These are phyloP conservation scores for Colletotrichum chlorophyti DNA, from an alignment of 2,329 filamentous ascomycete species.

Conservation along the genomic window DNA sequence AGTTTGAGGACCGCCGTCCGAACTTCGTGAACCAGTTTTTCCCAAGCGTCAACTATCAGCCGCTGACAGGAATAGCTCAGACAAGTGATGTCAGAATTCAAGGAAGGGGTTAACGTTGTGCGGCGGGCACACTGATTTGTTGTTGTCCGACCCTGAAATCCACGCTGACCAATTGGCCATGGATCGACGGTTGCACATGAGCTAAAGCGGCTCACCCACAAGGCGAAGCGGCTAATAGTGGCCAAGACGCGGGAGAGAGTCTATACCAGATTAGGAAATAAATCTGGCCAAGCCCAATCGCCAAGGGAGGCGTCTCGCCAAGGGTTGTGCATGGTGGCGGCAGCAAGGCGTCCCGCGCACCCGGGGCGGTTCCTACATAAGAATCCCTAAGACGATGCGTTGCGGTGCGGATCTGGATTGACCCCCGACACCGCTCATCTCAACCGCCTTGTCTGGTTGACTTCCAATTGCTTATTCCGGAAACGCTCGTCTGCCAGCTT, in stretches of 20 bases:
- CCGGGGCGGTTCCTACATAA: not conserved
- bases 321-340: not conserved
- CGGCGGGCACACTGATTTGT: conserved; percentile 3
- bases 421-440: not conserved
- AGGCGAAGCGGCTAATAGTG: conserved; percentile 8
- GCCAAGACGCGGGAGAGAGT: not conserved
- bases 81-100: not conserved
- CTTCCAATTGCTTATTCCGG: conserved; percentile 17
- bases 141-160: not conserved
- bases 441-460: not conserved
- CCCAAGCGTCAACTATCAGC: no score
- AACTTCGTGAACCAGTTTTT: no score
- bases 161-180: not conserved
- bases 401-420: not conserved
- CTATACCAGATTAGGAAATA: conserved; percentile 24
- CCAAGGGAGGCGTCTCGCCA: not conserved
- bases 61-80: no score
- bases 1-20: no score
- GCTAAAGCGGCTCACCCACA: no score
- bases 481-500: not conserved
- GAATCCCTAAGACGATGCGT: conserved; percentile 13
- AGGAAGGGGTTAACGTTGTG: not conserved
- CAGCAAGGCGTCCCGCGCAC: conserved; percentile 4
- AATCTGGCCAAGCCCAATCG: conserved; percentile 24
- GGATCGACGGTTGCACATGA: conserved; percentile 10